Evolutionary conservation across 2,329 filamentous ascomycete species (phyloP).

Genomic region (Bipolaris cookei): DNA sequence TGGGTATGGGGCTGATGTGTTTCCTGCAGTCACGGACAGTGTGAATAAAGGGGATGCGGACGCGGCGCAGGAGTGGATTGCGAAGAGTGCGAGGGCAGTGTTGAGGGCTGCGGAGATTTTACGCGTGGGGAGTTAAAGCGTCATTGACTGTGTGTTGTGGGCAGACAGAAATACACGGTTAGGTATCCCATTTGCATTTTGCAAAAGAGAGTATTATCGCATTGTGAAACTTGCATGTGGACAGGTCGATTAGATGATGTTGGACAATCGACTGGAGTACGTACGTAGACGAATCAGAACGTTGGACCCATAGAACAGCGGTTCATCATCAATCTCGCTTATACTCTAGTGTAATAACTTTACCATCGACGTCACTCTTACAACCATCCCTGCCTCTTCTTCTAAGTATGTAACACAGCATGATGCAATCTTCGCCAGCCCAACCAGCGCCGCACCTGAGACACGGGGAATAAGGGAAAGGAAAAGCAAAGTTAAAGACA

Average conservation of each 20-base stretch:
- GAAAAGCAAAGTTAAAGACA: too few relatives aligned
- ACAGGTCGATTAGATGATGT: too few relatives aligned
- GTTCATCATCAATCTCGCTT: constrained; percentile 2
- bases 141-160: background rate
- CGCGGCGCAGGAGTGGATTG: background rate
- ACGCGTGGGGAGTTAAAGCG: background rate
- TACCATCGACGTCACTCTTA: constrained; percentile 15
- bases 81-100: background rate
- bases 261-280: too few relatives aligned
- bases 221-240: background rate
- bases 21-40: constrained; percentile 1
- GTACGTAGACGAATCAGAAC: too few relatives aligned
- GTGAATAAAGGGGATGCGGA: background rate
- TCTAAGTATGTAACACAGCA: too few relatives aligned
- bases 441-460: too few relatives aligned
- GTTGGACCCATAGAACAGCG: constrained; percentile 1
- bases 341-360: background rate
- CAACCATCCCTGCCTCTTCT: background rate
- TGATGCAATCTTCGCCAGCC: too few relatives aligned
- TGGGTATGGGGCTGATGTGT: constrained; percentile 5
- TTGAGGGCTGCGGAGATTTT: constrained; percentile 6
- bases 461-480: too few relatives aligned
- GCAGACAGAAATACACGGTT: background rate
- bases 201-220: background rate
- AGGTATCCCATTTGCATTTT: background rate